Conservation (phyloP, 2,329 filamentous ascomycete genomes). For the Cladosporium sp. region DNA sequence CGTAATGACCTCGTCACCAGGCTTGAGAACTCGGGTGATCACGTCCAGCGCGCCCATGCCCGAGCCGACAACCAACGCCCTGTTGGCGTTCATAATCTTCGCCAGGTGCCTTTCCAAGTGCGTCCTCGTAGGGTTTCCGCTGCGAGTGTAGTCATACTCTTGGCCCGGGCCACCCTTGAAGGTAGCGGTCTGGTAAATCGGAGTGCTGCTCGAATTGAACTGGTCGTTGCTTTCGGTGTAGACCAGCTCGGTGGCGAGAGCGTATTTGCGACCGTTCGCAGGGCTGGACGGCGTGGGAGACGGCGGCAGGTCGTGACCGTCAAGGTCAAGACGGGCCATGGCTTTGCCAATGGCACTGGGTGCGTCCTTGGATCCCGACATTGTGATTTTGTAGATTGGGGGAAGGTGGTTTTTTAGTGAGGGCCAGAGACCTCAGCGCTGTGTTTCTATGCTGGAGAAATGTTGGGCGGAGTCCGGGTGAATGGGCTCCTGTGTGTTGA, state of each 20-base stretch:
- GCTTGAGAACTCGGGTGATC: constrained; percentile 82
- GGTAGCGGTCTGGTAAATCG: constrained; percentile 95
- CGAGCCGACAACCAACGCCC: constrained; percentile 87
- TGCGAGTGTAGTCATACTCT: constrained; percentile 98
- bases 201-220: constrained; percentile 92
- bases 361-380: constrained; percentile 23
- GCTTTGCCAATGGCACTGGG: constrained; percentile 37
- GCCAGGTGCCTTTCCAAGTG: constrained; percentile 94
- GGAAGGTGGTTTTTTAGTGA: constrained; percentile 27
- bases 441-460: constrained; percentile 22
- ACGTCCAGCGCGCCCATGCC: constrained; percentile 98
- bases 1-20: constrained; percentile 94
- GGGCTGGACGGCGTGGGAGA: constrained; percentile 93
- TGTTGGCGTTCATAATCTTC: constrained; percentile 96
- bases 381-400: constrained; percentile 18
- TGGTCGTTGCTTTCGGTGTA: constrained; percentile 96
- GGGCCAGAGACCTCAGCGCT: constrained; percentile 30
- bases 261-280: constrained; percentile 79
- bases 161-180: constrained; percentile 84
- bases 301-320: constrained; percentile 80
- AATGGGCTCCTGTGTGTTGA: constrained; percentile 8
- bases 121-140: constrained; percentile 91
- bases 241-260: constrained; percentile 90
- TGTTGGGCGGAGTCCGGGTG: constrained; percentile 22
- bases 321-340: constrained; percentile 61